phyloP scores from a whole-genome alignment of 352 stramenopile genomes.

The Phytopythium boreale region DNA sequence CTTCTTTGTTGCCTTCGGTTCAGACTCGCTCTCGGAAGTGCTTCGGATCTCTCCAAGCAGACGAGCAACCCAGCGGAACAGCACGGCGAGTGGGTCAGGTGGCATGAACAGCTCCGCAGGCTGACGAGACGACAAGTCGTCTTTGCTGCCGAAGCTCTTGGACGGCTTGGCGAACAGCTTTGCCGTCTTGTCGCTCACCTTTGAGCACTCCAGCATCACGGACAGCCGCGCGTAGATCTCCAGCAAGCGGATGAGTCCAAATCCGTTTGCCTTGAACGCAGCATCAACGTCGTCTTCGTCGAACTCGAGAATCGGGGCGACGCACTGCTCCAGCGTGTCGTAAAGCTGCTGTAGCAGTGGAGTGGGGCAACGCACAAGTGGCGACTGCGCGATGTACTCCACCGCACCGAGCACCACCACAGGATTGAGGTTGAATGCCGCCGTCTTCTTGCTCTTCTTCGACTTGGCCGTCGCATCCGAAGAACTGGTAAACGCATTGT shows the following conservation, averaged over 20 bases:
- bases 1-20: slow-evolving; percentile 19
- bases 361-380: slow-evolving; percentile 42
- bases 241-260: slow-evolving; percentile 60
- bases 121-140: slow-evolving; percentile 46
- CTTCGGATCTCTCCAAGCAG: slow-evolving; percentile 48
- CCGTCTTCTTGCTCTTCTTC: slow-evolving; percentile 36
- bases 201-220: slow-evolving; percentile 45
- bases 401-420: slow-evolving; percentile 58
- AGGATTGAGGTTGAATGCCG: slow-evolving; percentile 39
- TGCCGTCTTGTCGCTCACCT: slow-evolving; percentile 46
- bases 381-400: slow-evolving; percentile 62
- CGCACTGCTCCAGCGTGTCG: slow-evolving; percentile 33
- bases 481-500: slow-evolving; percentile 31
- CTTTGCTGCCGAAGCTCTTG: slow-evolving; percentile 34
- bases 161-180: slow-evolving; percentile 40
- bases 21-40: not conserved
- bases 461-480: slow-evolving; percentile 10
- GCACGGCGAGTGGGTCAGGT: slow-evolving; percentile 30
- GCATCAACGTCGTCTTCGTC: slow-evolving; percentile 34
- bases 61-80: slow-evolving; percentile 52
- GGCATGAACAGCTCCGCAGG: slow-evolving; percentile 64
- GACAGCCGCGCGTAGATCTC: slow-evolving; percentile 70
- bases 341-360: slow-evolving; percentile 46
- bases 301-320: slow-evolving; percentile 43
- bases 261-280: slow-evolving; percentile 48